Evolutionary conservation across 306 rosid species (phyloP).

Genomic region (Malus fusca): DNA sequence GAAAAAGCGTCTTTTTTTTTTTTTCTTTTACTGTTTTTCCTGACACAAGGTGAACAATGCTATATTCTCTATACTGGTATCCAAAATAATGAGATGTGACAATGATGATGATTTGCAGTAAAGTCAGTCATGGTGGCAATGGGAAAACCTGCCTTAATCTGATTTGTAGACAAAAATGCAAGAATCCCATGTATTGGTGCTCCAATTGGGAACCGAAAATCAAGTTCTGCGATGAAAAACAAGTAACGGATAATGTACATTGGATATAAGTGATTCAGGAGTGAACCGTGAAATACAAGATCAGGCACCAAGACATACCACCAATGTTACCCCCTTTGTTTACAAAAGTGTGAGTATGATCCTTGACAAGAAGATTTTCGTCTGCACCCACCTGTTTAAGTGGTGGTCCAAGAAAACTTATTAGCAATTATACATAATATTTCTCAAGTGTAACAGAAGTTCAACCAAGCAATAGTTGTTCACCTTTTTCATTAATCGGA

Average conservation of each 20-base stretch:
- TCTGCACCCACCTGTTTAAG: constrained; percentile 77
- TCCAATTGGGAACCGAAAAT: constrained; percentile 88
- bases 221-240: constrained; percentile 69
- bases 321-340: constrained; percentile 96
- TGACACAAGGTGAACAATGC: neutral
- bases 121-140: constrained; percentile 4
- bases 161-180: constrained; percentile 95
- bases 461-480: constrained; percentile 11
- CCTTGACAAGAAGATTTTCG: constrained; percentile 84
- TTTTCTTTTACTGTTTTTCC: neutral
- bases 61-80: neutral
- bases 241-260: constrained; percentile 13
- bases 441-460: neutral
- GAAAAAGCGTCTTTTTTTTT: neutral
- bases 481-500: constrained; percentile 95
- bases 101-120: neutral
- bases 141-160: constrained; percentile 50
- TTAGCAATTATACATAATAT: neutral
- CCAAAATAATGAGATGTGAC: neutral
- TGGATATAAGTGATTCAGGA: neutral
- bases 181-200: constrained; percentile 91
- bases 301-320: constrained; percentile 43
- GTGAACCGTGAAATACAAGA: constrained; percentile 2
- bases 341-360: constrained; percentile 91
- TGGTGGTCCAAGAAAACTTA: constrained; percentile 6